Evolutionary conservation across 495 filamentous ascomycete genomes (phyloP).

Genomic region (Hypomontagnella submonticulosa): DNA sequence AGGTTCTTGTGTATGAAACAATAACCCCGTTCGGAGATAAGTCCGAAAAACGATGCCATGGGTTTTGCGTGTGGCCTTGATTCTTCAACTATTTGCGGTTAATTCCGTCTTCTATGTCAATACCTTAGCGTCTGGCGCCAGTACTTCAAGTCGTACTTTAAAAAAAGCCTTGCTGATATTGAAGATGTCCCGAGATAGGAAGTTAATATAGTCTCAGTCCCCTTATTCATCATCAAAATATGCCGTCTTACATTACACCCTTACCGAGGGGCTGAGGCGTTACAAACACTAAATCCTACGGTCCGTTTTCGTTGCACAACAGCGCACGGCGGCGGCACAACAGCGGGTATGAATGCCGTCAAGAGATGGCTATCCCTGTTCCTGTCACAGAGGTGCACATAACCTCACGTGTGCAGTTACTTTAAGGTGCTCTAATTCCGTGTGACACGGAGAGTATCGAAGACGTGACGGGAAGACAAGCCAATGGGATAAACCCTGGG

Average conservation of each 20-base stretch:
- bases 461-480: slow-evolving; percentile 9
- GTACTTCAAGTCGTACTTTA: too few relatives aligned
- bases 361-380: slow-evolving; percentile 10
- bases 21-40: slow-evolving; percentile 24
- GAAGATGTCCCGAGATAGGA: too few relatives aligned
- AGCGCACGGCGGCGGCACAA: not conserved
- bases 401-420: slow-evolving; percentile 26
- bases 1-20: slow-evolving; percentile 15
- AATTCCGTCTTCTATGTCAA: slow-evolving; percentile 3
- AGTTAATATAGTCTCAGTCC: too few relatives aligned
- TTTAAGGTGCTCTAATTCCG: slow-evolving; percentile 2
- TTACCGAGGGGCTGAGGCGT: slow-evolving; percentile 5
- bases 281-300: slow-evolving; percentile 16
- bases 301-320: not conserved
- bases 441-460: slow-evolving; percentile 6
- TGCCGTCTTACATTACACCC: not conserved
- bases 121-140: not conserved
- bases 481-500: slow-evolving; percentile 14
- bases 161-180: too few relatives aligned
- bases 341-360: slow-evolving; percentile 2
- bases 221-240: too few relatives aligned
- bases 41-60: slow-evolving; percentile 10
- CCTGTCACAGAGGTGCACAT: slow-evolving; percentile 12
- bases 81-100: not conserved
- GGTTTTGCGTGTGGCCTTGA: not conserved